Evolutionary conservation across 768 basidiomycete genomes (phyloP), one percentile per base, ranked within the genome.

Genomic region (Boletus speciosus): DNA sequence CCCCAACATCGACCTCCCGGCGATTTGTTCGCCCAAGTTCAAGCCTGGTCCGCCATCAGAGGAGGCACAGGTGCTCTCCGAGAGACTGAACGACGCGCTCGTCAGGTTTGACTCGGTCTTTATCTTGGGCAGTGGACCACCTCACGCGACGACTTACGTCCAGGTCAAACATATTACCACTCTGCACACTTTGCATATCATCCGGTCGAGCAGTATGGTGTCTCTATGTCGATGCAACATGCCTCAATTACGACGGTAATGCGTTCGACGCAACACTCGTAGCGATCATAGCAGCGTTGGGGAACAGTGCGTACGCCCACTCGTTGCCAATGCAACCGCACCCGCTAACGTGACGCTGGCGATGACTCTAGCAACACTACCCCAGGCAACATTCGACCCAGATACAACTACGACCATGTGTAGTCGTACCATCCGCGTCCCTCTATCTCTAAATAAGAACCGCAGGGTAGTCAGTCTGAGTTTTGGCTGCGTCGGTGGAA

Each of bases 171-270:
- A 65, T 87, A 14, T 58, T 98, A 8, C 76, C 88, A 0, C 78
- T 85, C 3, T 68, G 78, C 2, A 81, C 84, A 5, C 81, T 98
- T 4, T 87, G 86, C 66, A 97, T 99, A 53, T 79, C 88, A 15
- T 80, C 82, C 0, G 85, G 84, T 4, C 90, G 88, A 66, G 80
- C 92, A 0, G 93, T 77, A 0, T 99, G 94, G 93, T 88, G 88
- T 29, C 78, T 98, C n/a, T 98, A 98, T 65, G 79, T 98, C 61
- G 97, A 99, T 60, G 84, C 90, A 29, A 90, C 88, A 1, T 98
- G 96, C 67, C 91, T 99, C 59, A 98, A 97, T 73, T 97, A 96
- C 66, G 95, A 98, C 67, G 97, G 97, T 6, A 98, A 98, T 65
- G 88, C 80, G 1, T 93, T 95, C 55, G 97, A 99, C 60, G 93